Evolutionary conservation across 2,329 filamentous ascomycete genomes (phyloP), one percentile per base, ranked within the genome.

Genomic region (Apiospora hydei): DNA sequence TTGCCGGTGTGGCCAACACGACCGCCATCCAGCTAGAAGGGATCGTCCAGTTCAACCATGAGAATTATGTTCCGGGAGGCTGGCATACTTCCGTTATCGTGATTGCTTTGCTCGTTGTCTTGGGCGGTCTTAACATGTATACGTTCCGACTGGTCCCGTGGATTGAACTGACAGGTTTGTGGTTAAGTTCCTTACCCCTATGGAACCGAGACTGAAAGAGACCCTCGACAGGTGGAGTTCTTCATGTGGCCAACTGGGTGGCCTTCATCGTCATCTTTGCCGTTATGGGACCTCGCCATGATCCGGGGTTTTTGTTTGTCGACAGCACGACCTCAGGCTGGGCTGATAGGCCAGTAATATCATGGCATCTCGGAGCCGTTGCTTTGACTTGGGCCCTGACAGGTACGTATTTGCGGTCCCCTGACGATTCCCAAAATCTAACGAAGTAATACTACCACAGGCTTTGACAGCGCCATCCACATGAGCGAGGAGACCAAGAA

Each of bases 401-500:
- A 61, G 53, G 53, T 61, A 61, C 21, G 30, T 7, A 13, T 7
- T 4, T 11, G 21, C 1, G 10, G 4, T 3, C 7, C 51, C 53
- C 30, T 61, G 8, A 38, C 14, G 4, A 8, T 4, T 21, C 2
- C 7, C 38, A 4, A 8, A 21, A 8, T 21, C 41, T 68, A 14
- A 47, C 13, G 26, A 8, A 4, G 6, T 7, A 41, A 26, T 16
- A 1, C 2, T 1, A 16, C 38, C 38, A 8, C 14, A 83, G 85
- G 85, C 14, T 85, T 85, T 69, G 85, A 88, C 66, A 82, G 84
- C 13, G 83, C 83, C 16, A 80, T 88, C 0, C 85, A 87, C 71
- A 85, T 86, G 82, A 83, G 83, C 34, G 83, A 85, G 74, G 83
- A 85, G 75, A 83, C 84, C 7, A 79, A 81, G 6, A 80, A 85